A percentile compares a stretch with the other conserved stretches of the same genome.
Conservation (phyloP, 176 grass and related monocot genomes). For the Aechmea fasciata region DNA sequence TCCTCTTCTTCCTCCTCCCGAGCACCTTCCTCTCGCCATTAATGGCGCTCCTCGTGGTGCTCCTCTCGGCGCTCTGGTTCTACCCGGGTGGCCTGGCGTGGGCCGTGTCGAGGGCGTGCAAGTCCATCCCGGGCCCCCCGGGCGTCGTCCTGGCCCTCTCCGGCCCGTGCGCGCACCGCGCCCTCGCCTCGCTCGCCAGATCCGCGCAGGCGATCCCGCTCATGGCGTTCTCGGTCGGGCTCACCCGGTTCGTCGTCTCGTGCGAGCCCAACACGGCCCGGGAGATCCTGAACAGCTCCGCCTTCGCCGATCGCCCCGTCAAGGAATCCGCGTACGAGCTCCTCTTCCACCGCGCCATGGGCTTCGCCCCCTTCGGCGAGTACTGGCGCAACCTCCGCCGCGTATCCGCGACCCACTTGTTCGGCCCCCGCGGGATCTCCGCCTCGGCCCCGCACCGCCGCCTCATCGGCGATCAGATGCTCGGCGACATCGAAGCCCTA, state of each 20-base stretch:
- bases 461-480: conserved; percentile 35
- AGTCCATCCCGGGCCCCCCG: conserved; percentile 24
- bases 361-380: conserved; percentile 52
- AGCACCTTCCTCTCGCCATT: conserved; percentile 29
- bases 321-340: conserved; percentile 65
- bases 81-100: conserved; percentile 45
- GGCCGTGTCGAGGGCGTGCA: conserved; percentile 18
- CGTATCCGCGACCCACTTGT: conserved; percentile 40
- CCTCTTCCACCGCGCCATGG: conserved; percentile 89
- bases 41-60: conserved; percentile 28
- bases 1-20: conserved; percentile 9
- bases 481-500: conserved; percentile 10
- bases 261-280: conserved; percentile 55
- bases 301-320: conserved; percentile 64
- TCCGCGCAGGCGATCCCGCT: conserved; percentile 26
- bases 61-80: conserved; percentile 30
- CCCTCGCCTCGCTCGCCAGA: conserved; percentile 25
- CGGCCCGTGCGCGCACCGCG: conserved; percentile 34
- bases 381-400: conserved; percentile 68
- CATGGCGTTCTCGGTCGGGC: conserved; percentile 68
- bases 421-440: conserved; percentile 43
- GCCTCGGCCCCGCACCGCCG: conserved; percentile 18
- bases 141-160: conserved; percentile 28
- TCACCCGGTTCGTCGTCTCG: conserved; percentile 64
- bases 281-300: conserved; percentile 53